Evolutionary conservation across 305 asterid genomes (phyloP).

Genomic region (Petunia hybrid): DNA sequence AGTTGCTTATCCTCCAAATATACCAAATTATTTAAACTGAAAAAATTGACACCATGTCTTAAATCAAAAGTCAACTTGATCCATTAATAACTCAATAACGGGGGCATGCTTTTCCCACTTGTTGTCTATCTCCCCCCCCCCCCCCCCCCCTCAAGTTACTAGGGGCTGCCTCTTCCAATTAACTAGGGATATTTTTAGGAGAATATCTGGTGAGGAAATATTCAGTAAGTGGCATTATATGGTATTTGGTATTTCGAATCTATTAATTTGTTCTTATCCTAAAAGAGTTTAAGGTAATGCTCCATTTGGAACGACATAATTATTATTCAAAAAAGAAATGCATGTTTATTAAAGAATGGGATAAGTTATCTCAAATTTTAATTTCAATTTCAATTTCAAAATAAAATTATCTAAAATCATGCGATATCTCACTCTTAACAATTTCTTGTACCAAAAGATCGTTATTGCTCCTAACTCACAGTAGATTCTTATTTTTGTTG

Average conservation of each 20-base stretch:
- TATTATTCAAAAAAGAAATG: background rate
- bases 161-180: background rate
- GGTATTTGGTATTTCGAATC: background rate
- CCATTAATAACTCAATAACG: background rate
- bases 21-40: background rate
- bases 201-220: too few species aligned
- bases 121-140: background rate
- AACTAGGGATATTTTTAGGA: background rate
- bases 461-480: too few species aligned
- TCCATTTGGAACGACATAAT: background rate
- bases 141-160: background rate
- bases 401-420: too few species aligned
- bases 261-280: background rate
- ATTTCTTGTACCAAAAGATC: too few species aligned
- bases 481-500: too few species aligned
- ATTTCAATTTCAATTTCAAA: too few species aligned
- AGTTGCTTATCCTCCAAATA: background rate
- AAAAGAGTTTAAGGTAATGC: background rate
- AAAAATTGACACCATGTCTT: background rate
- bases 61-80: constrained; percentile 15
- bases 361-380: too few species aligned
- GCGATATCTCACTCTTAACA: too few species aligned
- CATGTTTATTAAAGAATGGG: too few species aligned
- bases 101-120: background rate
- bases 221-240: background rate